Percentiles rank a stretch among this genome's conserved stretches.
Conservation (phyloP, 169 alveolate genomes). For the Plasmodium coatneyi region DNA sequence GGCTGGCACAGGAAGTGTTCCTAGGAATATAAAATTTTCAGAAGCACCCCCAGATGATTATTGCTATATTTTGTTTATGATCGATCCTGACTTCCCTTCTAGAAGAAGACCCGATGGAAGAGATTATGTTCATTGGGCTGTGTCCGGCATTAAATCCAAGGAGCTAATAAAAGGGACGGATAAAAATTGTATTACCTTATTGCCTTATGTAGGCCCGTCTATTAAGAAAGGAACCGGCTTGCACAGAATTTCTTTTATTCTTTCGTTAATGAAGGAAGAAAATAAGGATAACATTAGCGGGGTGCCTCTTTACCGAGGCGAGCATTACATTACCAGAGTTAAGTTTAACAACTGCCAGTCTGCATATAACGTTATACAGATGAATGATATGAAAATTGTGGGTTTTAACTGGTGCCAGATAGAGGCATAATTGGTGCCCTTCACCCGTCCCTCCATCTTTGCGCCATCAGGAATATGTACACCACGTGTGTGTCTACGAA, state of each 20-base stretch:
- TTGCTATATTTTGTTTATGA: slow-evolving; percentile 66
- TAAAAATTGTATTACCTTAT: slow-evolving; percentile 43
- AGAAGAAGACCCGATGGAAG: slow-evolving; percentile 73
- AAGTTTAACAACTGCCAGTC: slow-evolving; percentile 56
- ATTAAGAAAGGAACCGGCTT: slow-evolving; percentile 70
- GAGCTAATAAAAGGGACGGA: slow-evolving; percentile 69
- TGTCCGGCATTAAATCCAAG: slow-evolving; percentile 70
- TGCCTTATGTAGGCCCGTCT: slow-evolving; percentile 72
- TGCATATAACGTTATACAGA: slow-evolving; percentile 34
- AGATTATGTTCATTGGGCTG: slow-evolving; percentile 69
- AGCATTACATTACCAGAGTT: slow-evolving; percentile 50
- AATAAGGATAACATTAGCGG: slow-evolving; percentile 39
- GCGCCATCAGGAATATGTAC: background rate
- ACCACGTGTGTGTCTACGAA: background rate
- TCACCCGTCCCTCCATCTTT: background rate
- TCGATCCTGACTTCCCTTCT: slow-evolving; percentile 71
- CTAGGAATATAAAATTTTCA: slow-evolving; percentile 66
- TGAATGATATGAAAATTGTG: slow-evolving; percentile 64
- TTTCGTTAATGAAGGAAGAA: slow-evolving; percentile 60
- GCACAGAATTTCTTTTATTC: slow-evolving; percentile 62
- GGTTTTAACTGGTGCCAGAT: slow-evolving; percentile 72
- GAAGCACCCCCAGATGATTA: slow-evolving; percentile 73
- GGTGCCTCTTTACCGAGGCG: slow-evolving; percentile 66
- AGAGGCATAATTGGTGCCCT: slow-evolving; percentile 10
- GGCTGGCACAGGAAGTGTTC: slow-evolving; percentile 69